Conservation (phyloP, 2,329 filamentous ascomycete genomes). For the Botrytis medusae region DNA sequence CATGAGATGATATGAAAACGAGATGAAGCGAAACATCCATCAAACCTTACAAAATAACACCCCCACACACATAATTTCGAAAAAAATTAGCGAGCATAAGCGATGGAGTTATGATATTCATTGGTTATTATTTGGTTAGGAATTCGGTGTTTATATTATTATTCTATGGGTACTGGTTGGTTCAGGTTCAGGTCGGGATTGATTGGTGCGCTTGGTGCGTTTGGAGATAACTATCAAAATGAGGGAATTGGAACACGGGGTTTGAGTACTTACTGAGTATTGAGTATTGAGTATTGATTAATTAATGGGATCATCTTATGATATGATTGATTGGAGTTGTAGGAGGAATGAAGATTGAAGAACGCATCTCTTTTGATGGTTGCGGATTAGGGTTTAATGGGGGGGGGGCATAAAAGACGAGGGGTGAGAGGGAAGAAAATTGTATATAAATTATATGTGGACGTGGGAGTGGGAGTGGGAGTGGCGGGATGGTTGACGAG, state of each 20-base stretch:
- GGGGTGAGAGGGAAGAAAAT: neutral
- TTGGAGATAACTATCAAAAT: neutral
- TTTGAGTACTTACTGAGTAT: neutral
- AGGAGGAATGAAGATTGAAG: neutral
- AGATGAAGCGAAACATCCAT: neutral
- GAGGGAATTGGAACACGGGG: neutral
- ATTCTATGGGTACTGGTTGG: neutral
- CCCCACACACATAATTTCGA: constrained; percentile 2
- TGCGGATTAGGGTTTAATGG: neutral
- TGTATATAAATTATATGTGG: neutral
- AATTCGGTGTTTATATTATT: neutral
- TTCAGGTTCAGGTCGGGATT: neutral
- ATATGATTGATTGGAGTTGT: neutral
- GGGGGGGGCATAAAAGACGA: neutral
- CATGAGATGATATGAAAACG: neutral
- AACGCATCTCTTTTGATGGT: neutral
- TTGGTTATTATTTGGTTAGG: neutral
- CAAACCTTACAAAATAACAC: neutral
- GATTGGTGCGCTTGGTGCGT: neutral
- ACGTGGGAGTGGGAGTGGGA: neutral
- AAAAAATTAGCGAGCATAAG: constrained; percentile 15
- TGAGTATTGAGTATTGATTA: neutral
- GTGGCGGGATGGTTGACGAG: too few relatives aligned
- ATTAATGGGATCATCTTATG: neutral
- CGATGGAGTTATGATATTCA: constrained; percentile 16